Evolutionary conservation across 106 monocot species (phyloP).

Genomic region (Iris macrosiphon): DNA sequence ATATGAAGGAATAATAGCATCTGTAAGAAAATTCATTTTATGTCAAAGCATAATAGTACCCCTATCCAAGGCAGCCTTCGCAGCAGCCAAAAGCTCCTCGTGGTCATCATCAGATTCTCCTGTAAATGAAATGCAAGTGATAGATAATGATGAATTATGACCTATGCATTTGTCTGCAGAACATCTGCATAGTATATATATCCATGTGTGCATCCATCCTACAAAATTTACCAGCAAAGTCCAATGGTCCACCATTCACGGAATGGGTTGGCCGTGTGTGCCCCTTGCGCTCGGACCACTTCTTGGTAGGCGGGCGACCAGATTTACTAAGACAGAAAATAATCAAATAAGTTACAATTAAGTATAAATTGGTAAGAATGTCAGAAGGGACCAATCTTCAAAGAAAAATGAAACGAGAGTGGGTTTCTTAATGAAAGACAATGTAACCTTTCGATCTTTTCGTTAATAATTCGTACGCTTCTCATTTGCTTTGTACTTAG

Average conservation of each 20-base stretch:
- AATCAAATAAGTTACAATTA: background rate
- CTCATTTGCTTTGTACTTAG: constrained; percentile 35
- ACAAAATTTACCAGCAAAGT: constrained; percentile 37
- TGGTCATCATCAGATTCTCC: constrained; percentile 59
- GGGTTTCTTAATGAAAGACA: background rate
- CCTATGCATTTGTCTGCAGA: no score
- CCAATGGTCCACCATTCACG: constrained; percentile 16
- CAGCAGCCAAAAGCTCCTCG: constrained; percentile 64
- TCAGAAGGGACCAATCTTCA: background rate
- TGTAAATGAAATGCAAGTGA: constrained; percentile 6
- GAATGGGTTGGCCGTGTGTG: constrained; percentile 32
- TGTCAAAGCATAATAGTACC: constrained; percentile 22
- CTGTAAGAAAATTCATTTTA: background rate
- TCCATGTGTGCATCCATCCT: background rate
- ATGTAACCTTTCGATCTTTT: constrained; percentile 44
- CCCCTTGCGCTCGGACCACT: constrained; percentile 51
- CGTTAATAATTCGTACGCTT: constrained; percentile 28
- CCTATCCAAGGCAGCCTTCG: constrained; percentile 44
- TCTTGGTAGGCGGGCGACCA: constrained; percentile 46
- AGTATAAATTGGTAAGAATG: background rate
- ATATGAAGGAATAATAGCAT: background rate
- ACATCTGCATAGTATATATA: no score
- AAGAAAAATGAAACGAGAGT: background rate
- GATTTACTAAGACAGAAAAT: constrained; percentile 29
- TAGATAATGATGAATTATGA: background rate